These are phyloP conservation scores for Crithidia brevicula DNA, from an alignment of 208 protist species.

Conservation along the genomic window DNA sequence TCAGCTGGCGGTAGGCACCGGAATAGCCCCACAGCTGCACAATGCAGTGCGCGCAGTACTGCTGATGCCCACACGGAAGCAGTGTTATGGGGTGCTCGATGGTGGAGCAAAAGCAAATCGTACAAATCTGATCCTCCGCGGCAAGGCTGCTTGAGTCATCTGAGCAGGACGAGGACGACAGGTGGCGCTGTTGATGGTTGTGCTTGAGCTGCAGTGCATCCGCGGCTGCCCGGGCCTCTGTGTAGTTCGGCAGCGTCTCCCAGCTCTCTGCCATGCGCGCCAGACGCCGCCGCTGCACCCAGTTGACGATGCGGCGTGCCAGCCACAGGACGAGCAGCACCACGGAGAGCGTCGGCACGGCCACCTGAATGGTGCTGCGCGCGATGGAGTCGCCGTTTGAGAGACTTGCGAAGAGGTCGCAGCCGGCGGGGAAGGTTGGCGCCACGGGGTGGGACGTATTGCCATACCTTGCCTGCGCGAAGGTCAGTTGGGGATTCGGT, in stretches of 20 bases:
- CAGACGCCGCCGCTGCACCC: conserved; percentile 11
- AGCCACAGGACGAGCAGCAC: conserved; percentile 35
- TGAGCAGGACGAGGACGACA: too few relatives aligned
- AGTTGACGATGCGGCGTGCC: conserved; percentile 5
- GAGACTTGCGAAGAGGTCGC: conserved; percentile 15
- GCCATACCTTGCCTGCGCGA: conserved; percentile 29
- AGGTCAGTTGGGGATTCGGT: conserved; percentile 17
- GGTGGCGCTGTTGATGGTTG: too few relatives aligned
- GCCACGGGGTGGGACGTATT: conserved; percentile 21
- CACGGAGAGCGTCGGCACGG: conserved; percentile 25
- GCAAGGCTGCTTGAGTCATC: neutral
- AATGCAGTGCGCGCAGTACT: conserved; percentile 41
- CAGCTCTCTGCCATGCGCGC: conserved; percentile 15
- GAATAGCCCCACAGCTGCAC: conserved; percentile 37
- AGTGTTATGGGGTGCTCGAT: conserved; percentile 31
- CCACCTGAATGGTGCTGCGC: conserved; percentile 13
- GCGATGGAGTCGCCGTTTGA: conserved; percentile 28
- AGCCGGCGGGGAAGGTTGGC: conserved; percentile 24
- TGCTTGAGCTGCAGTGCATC: conserved; percentile 1
- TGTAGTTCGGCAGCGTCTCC: conserved; percentile 26
- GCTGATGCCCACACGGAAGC: conserved; percentile 39
- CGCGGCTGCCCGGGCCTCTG: conserved; percentile 8
- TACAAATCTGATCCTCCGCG: conserved; percentile 17
- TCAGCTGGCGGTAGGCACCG: conserved; percentile 26
- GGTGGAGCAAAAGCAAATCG: conserved; percentile 29